Conservation (phyloP, 352 stramenopile species). For the Phytophthora hibernalis region DNA sequence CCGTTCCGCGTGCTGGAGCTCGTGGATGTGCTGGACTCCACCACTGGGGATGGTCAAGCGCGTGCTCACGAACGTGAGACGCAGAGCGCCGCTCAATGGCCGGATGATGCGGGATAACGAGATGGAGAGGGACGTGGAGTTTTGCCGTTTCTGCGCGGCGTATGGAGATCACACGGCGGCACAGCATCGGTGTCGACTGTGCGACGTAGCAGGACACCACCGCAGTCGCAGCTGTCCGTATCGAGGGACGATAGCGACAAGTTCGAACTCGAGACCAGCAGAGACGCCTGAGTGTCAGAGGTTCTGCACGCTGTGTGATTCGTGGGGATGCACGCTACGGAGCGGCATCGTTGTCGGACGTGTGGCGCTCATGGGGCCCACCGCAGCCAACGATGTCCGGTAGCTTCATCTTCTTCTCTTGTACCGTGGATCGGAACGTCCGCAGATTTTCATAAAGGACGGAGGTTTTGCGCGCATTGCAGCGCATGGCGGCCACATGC, state of each 20-base stretch:
- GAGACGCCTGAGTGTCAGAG: conserved; percentile 36
- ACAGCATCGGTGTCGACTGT: conserved; percentile 75
- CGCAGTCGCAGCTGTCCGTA: conserved; percentile 66
- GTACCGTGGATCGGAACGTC: conserved; percentile 60
- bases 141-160: conserved; percentile 74
- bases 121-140: conserved; percentile 54
- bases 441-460: conserved; percentile 42
- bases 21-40: conserved; percentile 79
- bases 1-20: conserved; percentile 78
- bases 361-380: conserved; percentile 63
- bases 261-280: conserved; percentile 2
- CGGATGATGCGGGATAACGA: conserved; percentile 36
- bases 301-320: conserved; percentile 70
- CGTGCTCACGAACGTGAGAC: conserved; percentile 74
- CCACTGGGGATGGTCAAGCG: conserved; percentile 79
- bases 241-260: conserved; percentile 6
- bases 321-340: conserved; percentile 61
- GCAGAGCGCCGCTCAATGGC: conserved; percentile 51
- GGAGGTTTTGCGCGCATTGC: conserved; percentile 72
- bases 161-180: conserved; percentile 71
- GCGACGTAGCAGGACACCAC: conserved; percentile 59
- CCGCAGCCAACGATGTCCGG: conserved; percentile 58
- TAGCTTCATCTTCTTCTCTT: conserved; percentile 28
- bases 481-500: conserved; percentile 52
- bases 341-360: conserved; percentile 65